phyloP scores from a whole-genome alignment of 2,329 filamentous ascomycete genomes.

The Didymella keratinophila region DNA sequence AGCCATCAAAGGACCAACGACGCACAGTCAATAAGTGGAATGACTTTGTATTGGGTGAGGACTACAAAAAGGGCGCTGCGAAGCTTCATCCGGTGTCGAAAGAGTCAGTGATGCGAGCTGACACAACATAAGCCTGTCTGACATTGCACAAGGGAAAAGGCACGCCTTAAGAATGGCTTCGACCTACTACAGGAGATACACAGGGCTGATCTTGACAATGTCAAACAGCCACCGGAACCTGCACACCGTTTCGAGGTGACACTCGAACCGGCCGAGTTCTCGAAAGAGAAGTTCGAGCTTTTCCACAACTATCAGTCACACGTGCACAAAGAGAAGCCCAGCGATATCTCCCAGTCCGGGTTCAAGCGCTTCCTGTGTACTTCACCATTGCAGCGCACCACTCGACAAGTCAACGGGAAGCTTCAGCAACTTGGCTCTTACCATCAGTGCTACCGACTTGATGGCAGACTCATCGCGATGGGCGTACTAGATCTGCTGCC shows the following conservation, averaged over 20 bases:
- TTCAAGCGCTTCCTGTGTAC: constrained; percentile 78
- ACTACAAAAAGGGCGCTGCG: constrained; percentile 70
- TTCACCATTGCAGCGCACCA: constrained; percentile 67
- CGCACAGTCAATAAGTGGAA: constrained; percentile 81
- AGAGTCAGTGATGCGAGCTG: constrained; percentile 53
- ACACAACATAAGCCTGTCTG: background rate
- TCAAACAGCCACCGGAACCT: constrained; percentile 68
- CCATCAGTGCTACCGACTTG: constrained; percentile 82
- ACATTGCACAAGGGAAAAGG: constrained; percentile 59
- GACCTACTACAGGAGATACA: constrained; percentile 72
- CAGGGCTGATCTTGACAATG: constrained; percentile 66
- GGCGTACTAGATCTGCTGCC: constrained; percentile 80
- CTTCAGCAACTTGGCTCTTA: constrained; percentile 72
- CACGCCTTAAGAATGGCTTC: constrained; percentile 71
- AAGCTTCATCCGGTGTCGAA: constrained; percentile 72
- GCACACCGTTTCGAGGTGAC: constrained; percentile 73
- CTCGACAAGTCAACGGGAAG: constrained; percentile 57
- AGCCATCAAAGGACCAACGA: constrained; percentile 74
- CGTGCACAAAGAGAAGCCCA: constrained; percentile 72
- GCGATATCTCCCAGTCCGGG: constrained; percentile 65
- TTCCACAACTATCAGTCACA: constrained; percentile 78
- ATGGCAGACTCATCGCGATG: constrained; percentile 77
- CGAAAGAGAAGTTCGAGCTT: constrained; percentile 75
- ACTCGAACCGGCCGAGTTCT: constrained; percentile 74
- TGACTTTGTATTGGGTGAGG: constrained; percentile 71